A percentile compares a stretch with the other conserved stretches of the same genome.
Conservation (phyloP, 352 stramenopile genomes). For the Phytophthora europaea region DNA sequence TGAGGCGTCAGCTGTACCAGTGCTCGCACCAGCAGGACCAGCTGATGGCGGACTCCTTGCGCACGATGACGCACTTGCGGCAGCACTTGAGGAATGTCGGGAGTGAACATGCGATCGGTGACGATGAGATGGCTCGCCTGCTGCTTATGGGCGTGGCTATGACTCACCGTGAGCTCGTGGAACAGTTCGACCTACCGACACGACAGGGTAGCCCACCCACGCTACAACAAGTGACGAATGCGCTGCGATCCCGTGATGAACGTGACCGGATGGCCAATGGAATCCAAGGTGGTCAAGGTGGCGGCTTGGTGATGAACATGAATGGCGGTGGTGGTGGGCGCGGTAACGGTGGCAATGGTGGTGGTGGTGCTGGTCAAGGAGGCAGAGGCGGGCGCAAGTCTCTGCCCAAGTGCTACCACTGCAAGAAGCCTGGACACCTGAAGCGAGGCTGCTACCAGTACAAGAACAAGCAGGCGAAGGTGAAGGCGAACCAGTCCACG, state of each 20-base stretch:
- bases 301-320: not conserved
- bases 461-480: not conserved
- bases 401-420: not conserved
- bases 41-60: constrained; percentile 1
- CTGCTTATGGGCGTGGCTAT: not conserved
- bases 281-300: not conserved
- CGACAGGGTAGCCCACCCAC: not conserved
- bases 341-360: too few relatives aligned
- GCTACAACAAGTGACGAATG: not conserved
- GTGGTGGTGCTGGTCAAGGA: not conserved
- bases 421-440: not conserved
- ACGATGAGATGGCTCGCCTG: not conserved
- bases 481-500: not conserved
- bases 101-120: not conserved
- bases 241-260: not conserved
- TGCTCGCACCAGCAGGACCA: not conserved
- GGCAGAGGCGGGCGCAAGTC: not conserved
- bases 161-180: not conserved
- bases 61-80: not conserved
- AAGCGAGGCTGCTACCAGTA: not conserved
- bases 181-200: not conserved
- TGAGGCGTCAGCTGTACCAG: constrained; percentile 4
- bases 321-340: not conserved
- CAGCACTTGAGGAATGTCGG: not conserved
- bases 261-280: not conserved